Evolutionary conservation across 306 rosid species (phyloP).

Genomic region (Sechiopsis laciniata): DNA sequence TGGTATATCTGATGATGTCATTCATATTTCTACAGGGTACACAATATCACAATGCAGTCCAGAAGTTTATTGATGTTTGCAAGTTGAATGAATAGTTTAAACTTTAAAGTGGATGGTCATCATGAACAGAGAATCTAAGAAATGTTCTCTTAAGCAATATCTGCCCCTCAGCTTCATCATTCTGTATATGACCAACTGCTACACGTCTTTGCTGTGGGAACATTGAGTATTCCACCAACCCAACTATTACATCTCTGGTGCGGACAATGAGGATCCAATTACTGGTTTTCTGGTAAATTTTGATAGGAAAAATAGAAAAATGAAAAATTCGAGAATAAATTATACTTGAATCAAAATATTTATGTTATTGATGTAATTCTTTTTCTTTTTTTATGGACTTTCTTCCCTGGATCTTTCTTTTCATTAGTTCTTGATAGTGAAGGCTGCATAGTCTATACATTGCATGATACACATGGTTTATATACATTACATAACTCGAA

Average conservation of each 20-base stretch:
- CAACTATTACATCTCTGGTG: background rate
- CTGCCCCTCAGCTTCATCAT: constrained; percentile 11
- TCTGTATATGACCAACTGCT: background rate
- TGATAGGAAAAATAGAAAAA: background rate
- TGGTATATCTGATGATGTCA: background rate
- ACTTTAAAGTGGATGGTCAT: constrained; percentile 28
- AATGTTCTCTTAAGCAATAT: constrained; percentile 1
- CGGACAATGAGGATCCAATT: background rate
- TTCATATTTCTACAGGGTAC: constrained; percentile 40
- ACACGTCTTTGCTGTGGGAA: background rate
- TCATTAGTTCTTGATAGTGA: constrained; percentile 8
- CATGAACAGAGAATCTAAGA: constrained; percentile 7
- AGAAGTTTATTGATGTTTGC: constrained; percentile 64
- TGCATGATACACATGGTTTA: too few species aligned
- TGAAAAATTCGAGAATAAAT: too few species aligned
- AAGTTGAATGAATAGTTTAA: constrained; percentile 48
- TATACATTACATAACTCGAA: background rate
- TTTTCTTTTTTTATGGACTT: background rate
- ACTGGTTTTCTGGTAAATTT: constrained; percentile 1
- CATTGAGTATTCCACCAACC: background rate
- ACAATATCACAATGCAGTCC: constrained; percentile 66
- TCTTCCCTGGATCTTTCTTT: constrained; percentile 8
- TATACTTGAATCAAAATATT: background rate
- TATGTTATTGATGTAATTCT: background rate
- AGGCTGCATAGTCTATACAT: background rate